These are phyloP conservation scores for Hymenoscyphus fructigenus DNA, from an alignment of 2,329 filamentous ascomycete genomes.

Conservation along the genomic window DNA sequence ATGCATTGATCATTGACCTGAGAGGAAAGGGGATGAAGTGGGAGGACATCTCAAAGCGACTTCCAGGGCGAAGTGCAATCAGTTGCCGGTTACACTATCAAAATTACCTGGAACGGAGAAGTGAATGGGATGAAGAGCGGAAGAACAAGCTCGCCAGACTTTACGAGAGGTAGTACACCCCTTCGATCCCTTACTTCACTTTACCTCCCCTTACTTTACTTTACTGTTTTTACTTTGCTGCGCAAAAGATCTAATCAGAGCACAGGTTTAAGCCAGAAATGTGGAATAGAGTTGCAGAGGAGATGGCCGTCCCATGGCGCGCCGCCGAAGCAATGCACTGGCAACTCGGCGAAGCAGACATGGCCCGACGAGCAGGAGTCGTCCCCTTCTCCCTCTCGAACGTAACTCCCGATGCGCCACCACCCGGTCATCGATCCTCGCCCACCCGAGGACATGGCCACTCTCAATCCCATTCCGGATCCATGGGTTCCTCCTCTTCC, in stretches of 20 bases:
- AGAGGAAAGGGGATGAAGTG: slow-evolving; percentile 93
- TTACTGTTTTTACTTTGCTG: not conserved
- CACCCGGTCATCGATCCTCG: slow-evolving; percentile 43
- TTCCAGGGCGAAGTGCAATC: slow-evolving; percentile 89
- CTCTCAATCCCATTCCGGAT: slow-evolving; percentile 30
- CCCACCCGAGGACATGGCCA: slow-evolving; percentile 37
- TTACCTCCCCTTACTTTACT: not conserved
- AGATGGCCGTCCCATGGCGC: slow-evolving; percentile 93
- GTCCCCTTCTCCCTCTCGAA: slow-evolving; percentile 75
- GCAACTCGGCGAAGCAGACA: slow-evolving; percentile 90
- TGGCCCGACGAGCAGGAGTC: slow-evolving; percentile 88
- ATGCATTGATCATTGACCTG: slow-evolving; percentile 89
- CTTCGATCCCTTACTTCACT: not conserved
- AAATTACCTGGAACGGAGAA: slow-evolving; percentile 90
- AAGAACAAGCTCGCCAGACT: slow-evolving; percentile 95
- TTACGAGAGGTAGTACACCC: slow-evolving; percentile 77
- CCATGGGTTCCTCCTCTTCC: slow-evolving; percentile 11
- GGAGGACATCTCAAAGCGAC: slow-evolving; percentile 92
- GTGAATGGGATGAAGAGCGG: slow-evolving; percentile 95
- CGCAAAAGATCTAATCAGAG: slow-evolving; percentile 19
- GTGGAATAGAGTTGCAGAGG: slow-evolving; percentile 94
- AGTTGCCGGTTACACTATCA: slow-evolving; percentile 95
- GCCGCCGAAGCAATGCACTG: slow-evolving; percentile 98
- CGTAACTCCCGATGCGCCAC: slow-evolving; percentile 48
- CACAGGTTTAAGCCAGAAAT: slow-evolving; percentile 92